Conservation (phyloP, 768 basidiomycete species). For the Royoungia palumana region DNA sequence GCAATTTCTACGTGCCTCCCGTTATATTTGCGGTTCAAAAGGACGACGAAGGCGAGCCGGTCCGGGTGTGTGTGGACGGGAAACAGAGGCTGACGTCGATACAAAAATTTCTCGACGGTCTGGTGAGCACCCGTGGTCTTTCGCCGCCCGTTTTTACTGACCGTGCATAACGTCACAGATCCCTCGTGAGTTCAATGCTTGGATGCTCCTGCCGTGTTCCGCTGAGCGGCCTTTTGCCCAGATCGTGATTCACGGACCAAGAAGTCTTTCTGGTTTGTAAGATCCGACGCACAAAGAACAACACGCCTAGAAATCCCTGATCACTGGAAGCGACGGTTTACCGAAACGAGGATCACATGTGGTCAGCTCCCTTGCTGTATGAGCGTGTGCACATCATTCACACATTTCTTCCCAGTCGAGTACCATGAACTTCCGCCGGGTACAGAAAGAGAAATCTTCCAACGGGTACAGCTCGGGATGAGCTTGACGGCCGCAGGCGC, state of each 20-base stretch:
- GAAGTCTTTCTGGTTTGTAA: conserved; percentile 61
- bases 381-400: neutral
- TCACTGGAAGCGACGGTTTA: conserved; percentile 48
- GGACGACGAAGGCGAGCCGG: conserved; percentile 39
- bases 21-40: conserved; percentile 44
- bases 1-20: conserved; percentile 53
- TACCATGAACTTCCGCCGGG: conserved; percentile 53
- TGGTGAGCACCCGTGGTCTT: conserved; percentile 25
- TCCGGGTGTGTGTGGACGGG: conserved; percentile 49
- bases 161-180: conserved; percentile 36
- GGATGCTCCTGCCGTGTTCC: conserved; percentile 2
- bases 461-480: conserved; percentile 80
- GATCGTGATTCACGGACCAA: conserved; percentile 57
- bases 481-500: conserved; percentile 68
- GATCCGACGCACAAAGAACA: conserved; percentile 42
- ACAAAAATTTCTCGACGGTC: conserved; percentile 46
- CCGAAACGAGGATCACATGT: conserved; percentile 59
- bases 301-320: conserved; percentile 52
- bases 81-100: conserved; percentile 52
- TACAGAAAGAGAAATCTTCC: conserved; percentile 75
- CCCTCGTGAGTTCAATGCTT: conserved; percentile 42
- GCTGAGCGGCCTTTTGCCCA: conserved; percentile 28
- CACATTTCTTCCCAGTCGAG: conserved; percentile 48
- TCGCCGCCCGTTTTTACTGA: conserved; percentile 4
- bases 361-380: conserved; percentile 40